phyloP scores from a whole-genome alignment of 441 rosid species.

The Rhodomyrtus psidioides region DNA sequence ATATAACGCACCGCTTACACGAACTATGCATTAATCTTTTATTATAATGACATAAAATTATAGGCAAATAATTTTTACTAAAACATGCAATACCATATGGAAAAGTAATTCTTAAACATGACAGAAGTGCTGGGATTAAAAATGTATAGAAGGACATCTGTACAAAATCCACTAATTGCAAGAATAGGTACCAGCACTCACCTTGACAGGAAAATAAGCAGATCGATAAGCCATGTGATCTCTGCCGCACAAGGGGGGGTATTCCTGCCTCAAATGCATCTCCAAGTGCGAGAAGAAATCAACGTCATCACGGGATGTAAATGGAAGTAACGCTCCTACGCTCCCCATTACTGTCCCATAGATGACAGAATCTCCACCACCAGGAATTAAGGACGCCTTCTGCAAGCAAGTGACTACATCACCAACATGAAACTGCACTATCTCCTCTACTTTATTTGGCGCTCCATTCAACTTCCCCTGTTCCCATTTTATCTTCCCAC shows the following conservation, averaged over 20 bases:
- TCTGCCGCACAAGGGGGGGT: constrained; percentile 94
- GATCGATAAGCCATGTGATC: constrained; percentile 95
- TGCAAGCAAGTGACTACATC: constrained; percentile 79
- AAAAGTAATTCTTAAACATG: too few species aligned
- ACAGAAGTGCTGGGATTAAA: background rate
- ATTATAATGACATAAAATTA: too few species aligned
- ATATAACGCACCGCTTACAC: background rate
- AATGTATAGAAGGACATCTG: background rate
- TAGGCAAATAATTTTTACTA: too few species aligned
- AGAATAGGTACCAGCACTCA: constrained; percentile 6
- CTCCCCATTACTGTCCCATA: constrained; percentile 96
- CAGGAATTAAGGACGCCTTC: constrained; percentile 89
- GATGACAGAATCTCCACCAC: constrained; percentile 83
- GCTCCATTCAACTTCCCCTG: constrained; percentile 97
- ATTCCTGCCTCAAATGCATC: constrained; percentile 94
- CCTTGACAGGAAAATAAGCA: constrained; percentile 97
- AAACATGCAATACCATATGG: too few species aligned
- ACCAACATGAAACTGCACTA: constrained; percentile 91
- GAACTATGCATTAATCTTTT: too few species aligned
- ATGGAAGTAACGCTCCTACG: constrained; percentile 79
- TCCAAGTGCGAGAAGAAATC: constrained; percentile 97
- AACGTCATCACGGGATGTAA: constrained; percentile 88
- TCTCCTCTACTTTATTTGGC: constrained; percentile 90
- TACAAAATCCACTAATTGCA: background rate
- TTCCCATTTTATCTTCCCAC: constrained; percentile 98